Percentiles rank a stretch among this genome's conserved stretches.
Conservation (phyloP, 1,284 basidiomycete genomes). For the Irpex rosettiformis region DNA sequence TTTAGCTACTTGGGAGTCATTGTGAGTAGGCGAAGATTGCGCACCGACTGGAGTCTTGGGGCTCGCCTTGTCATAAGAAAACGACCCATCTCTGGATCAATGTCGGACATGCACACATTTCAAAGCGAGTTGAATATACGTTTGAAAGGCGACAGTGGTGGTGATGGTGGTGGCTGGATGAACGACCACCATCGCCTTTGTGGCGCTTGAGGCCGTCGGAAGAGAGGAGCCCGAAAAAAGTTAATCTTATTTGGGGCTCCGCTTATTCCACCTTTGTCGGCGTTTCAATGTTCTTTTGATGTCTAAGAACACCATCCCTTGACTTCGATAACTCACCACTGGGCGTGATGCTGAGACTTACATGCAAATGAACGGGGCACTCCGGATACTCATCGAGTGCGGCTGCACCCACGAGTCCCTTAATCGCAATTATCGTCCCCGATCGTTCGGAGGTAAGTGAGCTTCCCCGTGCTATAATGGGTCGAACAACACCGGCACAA, state of each 20-base stretch:
- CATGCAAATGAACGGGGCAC: too few relatives aligned
- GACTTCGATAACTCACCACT: too few relatives aligned
- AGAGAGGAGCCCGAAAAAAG: neutral
- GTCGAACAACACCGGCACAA: neutral
- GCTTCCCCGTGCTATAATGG: neutral
- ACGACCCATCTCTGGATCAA: neutral
- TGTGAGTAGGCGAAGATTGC: too few relatives aligned
- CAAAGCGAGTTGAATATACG: neutral
- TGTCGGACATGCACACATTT: neutral
- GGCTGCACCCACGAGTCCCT: too few relatives aligned
- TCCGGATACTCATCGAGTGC: too few relatives aligned
- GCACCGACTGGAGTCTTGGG: too few relatives aligned
- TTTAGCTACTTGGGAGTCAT: neutral
- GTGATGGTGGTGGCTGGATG: neutral
- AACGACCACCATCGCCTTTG: neutral
- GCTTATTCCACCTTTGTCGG: neutral
- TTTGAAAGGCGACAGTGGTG: neutral
- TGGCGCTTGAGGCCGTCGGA: neutral
- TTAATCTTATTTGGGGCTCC: neutral
- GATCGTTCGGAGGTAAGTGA: neutral
- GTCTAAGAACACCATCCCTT: neutral
- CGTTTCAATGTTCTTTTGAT: neutral
- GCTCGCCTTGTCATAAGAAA: too few relatives aligned
- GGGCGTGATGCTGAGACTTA: too few relatives aligned
- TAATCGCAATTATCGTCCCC: too few relatives aligned